phyloP scores from a whole-genome alignment of 1,284 basidiomycete genomes.

The Pascua sp. region DNA sequence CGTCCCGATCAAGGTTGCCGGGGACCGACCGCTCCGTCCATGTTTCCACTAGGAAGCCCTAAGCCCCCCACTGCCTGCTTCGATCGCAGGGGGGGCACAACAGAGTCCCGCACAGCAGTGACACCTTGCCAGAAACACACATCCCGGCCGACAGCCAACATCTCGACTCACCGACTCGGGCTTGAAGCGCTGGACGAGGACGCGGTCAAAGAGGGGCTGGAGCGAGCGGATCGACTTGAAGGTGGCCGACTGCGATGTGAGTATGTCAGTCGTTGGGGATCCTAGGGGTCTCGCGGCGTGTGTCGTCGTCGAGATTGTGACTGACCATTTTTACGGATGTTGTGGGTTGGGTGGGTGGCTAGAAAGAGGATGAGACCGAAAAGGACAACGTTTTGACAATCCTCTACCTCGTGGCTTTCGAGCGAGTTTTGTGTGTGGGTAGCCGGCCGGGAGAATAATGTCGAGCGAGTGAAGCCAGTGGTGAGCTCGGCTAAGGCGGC shows the following conservation, averaged over 20 bases:
- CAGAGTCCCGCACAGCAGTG: no score
- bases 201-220: conserved; percentile 89
- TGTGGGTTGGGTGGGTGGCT: background rate
- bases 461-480: no score
- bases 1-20: no score
- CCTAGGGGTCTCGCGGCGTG: background rate
- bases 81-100: no score
- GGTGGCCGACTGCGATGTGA: conserved; percentile 54
- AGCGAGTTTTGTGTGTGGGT: conserved; percentile 2
- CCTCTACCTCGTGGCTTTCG: no score
- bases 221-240: conserved; percentile 93
- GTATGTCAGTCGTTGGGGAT: background rate
- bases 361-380: background rate
- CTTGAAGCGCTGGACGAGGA: conserved; percentile 96
- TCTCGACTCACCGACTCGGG: conserved; percentile 67
- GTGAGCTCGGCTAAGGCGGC: background rate
- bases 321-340: conserved; percentile 22
- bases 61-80: no score
- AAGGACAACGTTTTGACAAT: no score
- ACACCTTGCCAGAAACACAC: no score
- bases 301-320: background rate
- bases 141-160: no score
- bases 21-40: no score
- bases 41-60: no score
- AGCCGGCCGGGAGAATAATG: background rate